phyloP scores from a whole-genome alignment of 805 yeast genomes.

The Candida silvicultrix region DNA sequence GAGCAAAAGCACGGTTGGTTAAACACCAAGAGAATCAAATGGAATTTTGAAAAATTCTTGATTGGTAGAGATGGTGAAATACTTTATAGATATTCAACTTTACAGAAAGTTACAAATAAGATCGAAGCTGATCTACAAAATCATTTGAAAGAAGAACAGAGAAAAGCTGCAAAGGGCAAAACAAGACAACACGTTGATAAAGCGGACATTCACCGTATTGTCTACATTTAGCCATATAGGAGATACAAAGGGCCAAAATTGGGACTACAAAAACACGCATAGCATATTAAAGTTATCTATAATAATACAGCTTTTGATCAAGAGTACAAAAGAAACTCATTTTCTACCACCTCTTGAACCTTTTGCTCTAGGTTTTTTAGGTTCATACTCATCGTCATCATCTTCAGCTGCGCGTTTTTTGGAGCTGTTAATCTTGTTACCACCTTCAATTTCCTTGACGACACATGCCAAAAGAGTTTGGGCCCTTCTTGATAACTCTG shows the following conservation, averaged over 20 bases:
- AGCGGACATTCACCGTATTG: background rate
- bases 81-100: conserved; percentile 46
- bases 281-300: background rate
- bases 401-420: background rate
- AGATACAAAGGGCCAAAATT: too few relatives aligned
- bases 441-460: conserved; percentile 57
- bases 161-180: background rate
- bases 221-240: background rate
- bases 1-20: conserved; percentile 46
- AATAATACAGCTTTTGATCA: too few relatives aligned
- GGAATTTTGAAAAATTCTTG: conserved; percentile 74
- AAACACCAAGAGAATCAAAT: conserved; percentile 58
- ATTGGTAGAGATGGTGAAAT: conserved; percentile 51
- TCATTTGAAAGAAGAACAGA: background rate
- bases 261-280: too few relatives aligned
- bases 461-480: conserved; percentile 70
- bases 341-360: conserved; percentile 1
- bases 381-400: background rate
- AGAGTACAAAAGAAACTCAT: too few relatives aligned
- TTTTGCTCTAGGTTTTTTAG: background rate
- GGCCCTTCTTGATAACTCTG: conserved; percentile 79
- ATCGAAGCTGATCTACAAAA: background rate
- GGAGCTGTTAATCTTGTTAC: conserved; percentile 11
- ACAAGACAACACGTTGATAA: background rate
- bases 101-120: conserved; percentile 41